Percentiles rank a stretch among this genome's conserved stretches.
Conservation (phyloP, 768 basidiomycete species). For the Boletus sp. region DNA sequence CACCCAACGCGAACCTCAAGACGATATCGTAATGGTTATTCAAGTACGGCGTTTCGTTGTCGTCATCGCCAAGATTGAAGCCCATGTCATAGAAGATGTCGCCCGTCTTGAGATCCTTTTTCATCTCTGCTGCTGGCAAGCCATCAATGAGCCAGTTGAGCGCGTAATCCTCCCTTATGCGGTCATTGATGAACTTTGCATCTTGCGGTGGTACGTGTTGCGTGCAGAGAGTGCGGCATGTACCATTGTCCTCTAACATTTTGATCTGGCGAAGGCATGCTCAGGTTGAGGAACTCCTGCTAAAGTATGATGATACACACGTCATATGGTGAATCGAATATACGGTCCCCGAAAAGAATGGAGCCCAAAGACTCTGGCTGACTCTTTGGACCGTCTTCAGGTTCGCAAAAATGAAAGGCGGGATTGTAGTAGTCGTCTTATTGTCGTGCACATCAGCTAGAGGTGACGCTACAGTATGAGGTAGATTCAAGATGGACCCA, state of each 20-base stretch:
- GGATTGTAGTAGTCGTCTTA: slow-evolving; percentile 93
- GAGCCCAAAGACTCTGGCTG: slow-evolving; percentile 88
- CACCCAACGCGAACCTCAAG: slow-evolving; percentile 48
- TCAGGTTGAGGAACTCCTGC: slow-evolving; percentile 3
- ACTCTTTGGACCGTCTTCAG: slow-evolving; percentile 65
- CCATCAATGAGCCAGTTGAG: slow-evolving; percentile 96
- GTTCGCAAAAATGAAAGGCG: slow-evolving; percentile 82
- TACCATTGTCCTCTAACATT: slow-evolving; percentile 74
- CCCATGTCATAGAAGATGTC: slow-evolving; percentile 92
- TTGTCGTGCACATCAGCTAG: slow-evolving; percentile 7
- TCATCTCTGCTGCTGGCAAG: slow-evolving; percentile 92
- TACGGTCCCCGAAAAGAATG: slow-evolving; percentile 95
- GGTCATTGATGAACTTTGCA: slow-evolving; percentile 86
- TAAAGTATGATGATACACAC: slow-evolving; percentile 41
- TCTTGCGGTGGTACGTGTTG: slow-evolving; percentile 62
- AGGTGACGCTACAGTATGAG: neutral
- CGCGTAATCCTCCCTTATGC: slow-evolving; percentile 89
- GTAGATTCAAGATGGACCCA: slow-evolving; percentile 28
- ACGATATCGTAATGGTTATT: slow-evolving; percentile 95
- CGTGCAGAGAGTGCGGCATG: slow-evolving; percentile 76
- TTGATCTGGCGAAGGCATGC: slow-evolving; percentile 51
- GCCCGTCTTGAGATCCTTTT: slow-evolving; percentile 71
- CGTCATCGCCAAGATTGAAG: slow-evolving; percentile 84
- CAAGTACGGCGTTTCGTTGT: slow-evolving; percentile 64
- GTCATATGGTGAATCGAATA: slow-evolving; percentile 87